These are phyloP conservation scores for Colletotrichum neosansevieriae DNA, from an alignment of 2,329 filamentous ascomycete genomes.

Conservation along the genomic window DNA sequence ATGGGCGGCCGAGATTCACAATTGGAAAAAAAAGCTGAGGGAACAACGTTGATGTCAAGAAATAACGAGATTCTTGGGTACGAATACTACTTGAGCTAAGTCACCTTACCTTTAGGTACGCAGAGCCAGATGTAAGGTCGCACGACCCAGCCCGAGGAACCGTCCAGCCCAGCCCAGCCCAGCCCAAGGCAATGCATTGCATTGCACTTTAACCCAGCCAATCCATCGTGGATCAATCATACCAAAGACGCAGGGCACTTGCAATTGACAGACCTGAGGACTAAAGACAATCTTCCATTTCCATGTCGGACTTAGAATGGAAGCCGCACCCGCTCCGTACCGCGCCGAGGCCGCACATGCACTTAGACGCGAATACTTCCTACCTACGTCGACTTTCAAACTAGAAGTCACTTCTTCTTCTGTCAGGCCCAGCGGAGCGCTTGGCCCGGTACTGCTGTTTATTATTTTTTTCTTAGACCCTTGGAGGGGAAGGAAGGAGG, in stretches of 20 bases:
- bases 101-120: too few species aligned
- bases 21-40: constrained; percentile 2
- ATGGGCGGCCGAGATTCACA: background rate
- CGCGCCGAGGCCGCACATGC: constrained; percentile 14
- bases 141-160: constrained; percentile 15
- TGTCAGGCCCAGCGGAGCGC: constrained; percentile 30
- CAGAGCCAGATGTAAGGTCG: constrained; percentile 7
- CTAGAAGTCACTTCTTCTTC: too few species aligned
- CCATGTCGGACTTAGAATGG: constrained; percentile 18
- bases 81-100: background rate
- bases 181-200: constrained; percentile 8
- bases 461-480: constrained; percentile 11
- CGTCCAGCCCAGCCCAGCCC: constrained; percentile 11
- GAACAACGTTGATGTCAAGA: background rate
- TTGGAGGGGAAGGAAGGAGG: constrained; percentile 31
- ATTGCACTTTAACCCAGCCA: constrained; percentile 17
- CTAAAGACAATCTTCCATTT: too few species aligned
- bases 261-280: too few species aligned
- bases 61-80: background rate
- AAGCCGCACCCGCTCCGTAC: constrained; percentile 29
- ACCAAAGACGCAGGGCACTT: too few species aligned
- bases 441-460: constrained; percentile 39
- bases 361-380: constrained; percentile 1
- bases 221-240: background rate
- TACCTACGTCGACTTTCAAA: background rate